Evolutionary conservation across 2,329 filamentous ascomycete genomes (phyloP), one percentile per base, ranked within the genome.

Genomic region (Lecanosticta acicola): DNA sequence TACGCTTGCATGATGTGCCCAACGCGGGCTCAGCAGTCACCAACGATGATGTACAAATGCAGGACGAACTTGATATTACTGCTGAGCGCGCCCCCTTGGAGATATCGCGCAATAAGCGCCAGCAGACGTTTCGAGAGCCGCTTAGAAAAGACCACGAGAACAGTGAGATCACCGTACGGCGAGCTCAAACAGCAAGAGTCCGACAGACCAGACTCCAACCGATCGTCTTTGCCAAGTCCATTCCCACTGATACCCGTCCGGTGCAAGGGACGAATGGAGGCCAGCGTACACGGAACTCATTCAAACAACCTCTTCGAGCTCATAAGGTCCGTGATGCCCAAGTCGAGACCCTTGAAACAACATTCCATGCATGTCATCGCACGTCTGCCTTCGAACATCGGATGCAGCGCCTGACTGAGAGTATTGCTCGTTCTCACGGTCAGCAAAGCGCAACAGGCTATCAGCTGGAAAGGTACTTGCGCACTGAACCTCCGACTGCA

Each of bases 321-420:
- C 34, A 26, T 14, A 36, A 24, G 20, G 33, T 47, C 47, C 61
- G 67, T 33, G 48, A 54, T 34, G 71, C 65, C 20, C 71, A 74
- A 50, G 55, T 74, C 3, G 71, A 74, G 49, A 61, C 63, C 3
- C 59, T 69, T 13, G 71, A 72, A 46, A 53, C 49, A n/a, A 62
- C 64, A 1, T 68, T 67, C 38, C 55, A 66, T 20, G 45, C 48
- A 14, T 54, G 50, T 16, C 60, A 69, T 53, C 64, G 66, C 13
- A 60, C 61, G 20, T 58, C 62, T 21, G 66, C 65, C 3, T 73
- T 73, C 46, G 52, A 60, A 36, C 53, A 54, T 20, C 55, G 56
- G 3, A 61, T 64, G 41, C 54, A 59, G 24, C 49, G 48, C 35
- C 40, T 62, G 40, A 63, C 60, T 8, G 58, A 63, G 41, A 49